Evolutionary conservation across 2,329 filamentous ascomycete species (phyloP), one percentile per base, ranked within the genome.

Genomic region (Epichloe sp.): DNA sequence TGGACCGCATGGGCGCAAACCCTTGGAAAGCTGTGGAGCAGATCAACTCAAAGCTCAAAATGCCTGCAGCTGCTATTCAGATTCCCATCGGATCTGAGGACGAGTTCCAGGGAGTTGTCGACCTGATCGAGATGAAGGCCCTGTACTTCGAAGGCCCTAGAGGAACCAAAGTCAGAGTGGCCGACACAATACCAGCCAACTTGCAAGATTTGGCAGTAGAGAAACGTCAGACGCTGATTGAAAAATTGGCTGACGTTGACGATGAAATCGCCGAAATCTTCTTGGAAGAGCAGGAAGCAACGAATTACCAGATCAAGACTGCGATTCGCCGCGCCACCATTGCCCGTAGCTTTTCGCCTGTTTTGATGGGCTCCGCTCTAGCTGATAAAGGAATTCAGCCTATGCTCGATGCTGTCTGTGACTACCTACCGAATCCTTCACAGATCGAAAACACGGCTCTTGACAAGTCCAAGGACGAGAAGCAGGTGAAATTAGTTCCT

Each of bases 1-100:
- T 98, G 91, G 93, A 98, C 65, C 85, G 93, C 58, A 96, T 96
- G 86, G 93, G 93, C 54, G 88, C 93, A 57, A 97, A 98, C 66
- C 93, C 93, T 8, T 98, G 90, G 82, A 96, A 95, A 71, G 90
- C 89, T 8, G 83, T 98, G 52, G 91, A 98, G 41, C 90, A 96
- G 71, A 97, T 98, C 76, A 96, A 95, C 73, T 80, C 83, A 62
- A 98, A 98, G 72, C 80, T 98, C 56, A 90, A 90, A 71, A 85
- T 97, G 49, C 83, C 87, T 35, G 93, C 93, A 36, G 93, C 93
- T 12, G 93, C 93, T 17, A 78, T 98, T 43, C 93, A 98, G 70
- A 82, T 98, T 23, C 93, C 93, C 10, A 96, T 98, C 59, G 93
- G 93, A 53, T 75, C 81, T 26, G 93, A 98, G 69, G 89, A 96